These are phyloP conservation scores for Neurospora tetrasperma DNA, from an alignment of 495 filamentous ascomycete species.

Conservation along the genomic window DNA sequence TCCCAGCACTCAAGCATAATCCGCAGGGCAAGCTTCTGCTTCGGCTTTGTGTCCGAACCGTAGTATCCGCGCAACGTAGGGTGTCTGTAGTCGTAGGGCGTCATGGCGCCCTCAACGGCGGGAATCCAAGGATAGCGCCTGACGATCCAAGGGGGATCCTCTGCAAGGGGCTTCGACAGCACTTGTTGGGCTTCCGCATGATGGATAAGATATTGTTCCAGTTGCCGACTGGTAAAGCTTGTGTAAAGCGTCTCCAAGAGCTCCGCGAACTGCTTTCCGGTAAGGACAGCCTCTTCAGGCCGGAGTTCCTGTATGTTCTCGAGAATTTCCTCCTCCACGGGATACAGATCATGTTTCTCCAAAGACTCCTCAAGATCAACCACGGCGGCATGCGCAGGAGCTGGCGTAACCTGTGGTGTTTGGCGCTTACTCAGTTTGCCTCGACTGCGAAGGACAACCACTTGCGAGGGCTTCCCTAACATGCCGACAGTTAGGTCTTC, in stretches of 20 bases:
- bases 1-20: conserved; percentile 36
- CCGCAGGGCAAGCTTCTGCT: conserved; percentile 26
- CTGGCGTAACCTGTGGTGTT: neutral
- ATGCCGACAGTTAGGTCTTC: neutral
- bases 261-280: conserved; percentile 26
- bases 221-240: conserved; percentile 35
- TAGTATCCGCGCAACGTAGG: conserved; percentile 18
- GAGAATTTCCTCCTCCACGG: conserved; percentile 20
- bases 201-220: conserved; percentile 27
- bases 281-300: conserved; percentile 23
- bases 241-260: conserved; percentile 25
- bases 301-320: conserved; percentile 34
- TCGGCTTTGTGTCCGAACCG: conserved; percentile 12
- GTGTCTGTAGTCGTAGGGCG: conserved; percentile 1
- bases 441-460: conserved; percentile 17
- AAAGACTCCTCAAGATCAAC: conserved; percentile 25
- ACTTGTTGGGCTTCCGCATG: neutral
- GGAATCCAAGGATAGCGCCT: conserved; percentile 24
- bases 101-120: conserved; percentile 1
- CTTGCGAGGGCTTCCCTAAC: neutral
- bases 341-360: conserved; percentile 14
- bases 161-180: neutral
- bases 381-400: conserved; percentile 1
- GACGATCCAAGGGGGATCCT: conserved; percentile 20
- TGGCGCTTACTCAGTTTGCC: neutral